These are phyloP conservation scores for Ceratobasidium sp. DNA, from an alignment of 1,284 basidiomycete species.

Conservation along the genomic window DNA sequence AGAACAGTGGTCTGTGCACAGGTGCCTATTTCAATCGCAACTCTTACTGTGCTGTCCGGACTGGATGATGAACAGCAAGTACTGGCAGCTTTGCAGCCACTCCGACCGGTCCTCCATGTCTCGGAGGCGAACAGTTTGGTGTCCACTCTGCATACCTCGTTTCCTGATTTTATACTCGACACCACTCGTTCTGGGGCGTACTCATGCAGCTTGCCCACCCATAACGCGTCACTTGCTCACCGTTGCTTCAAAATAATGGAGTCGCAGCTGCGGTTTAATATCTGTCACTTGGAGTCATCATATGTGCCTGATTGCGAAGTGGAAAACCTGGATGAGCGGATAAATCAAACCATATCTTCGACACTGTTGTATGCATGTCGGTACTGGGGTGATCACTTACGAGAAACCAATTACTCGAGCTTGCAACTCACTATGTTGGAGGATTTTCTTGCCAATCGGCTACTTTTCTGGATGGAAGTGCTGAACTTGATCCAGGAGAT, in stretches of 20 bases:
- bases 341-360: not conserved
- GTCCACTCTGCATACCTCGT: conserved; percentile 4
- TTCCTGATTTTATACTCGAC: not conserved
- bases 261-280: not conserved
- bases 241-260: not conserved
- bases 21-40: not conserved
- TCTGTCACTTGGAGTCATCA: not conserved
- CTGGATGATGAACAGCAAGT: not conserved
- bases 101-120: not conserved
- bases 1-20: not conserved
- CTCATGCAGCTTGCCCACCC: not conserved
- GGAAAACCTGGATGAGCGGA: not conserved
- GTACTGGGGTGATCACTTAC: not conserved
- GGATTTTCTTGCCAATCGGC: not conserved
- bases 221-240: not conserved
- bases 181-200: not conserved
- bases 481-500: not conserved
- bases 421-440: not conserved
- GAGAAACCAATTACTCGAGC: not conserved
- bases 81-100: not conserved
- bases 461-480: conserved; percentile 7
- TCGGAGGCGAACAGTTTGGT: not conserved
- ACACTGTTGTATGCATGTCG: not conserved
- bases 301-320: not conserved
- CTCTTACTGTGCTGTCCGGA: not conserved